Evolutionary conservation across 768 basidiomycete genomes (phyloP).

Genomic region (Xerocomellus chrysenteron): DNA sequence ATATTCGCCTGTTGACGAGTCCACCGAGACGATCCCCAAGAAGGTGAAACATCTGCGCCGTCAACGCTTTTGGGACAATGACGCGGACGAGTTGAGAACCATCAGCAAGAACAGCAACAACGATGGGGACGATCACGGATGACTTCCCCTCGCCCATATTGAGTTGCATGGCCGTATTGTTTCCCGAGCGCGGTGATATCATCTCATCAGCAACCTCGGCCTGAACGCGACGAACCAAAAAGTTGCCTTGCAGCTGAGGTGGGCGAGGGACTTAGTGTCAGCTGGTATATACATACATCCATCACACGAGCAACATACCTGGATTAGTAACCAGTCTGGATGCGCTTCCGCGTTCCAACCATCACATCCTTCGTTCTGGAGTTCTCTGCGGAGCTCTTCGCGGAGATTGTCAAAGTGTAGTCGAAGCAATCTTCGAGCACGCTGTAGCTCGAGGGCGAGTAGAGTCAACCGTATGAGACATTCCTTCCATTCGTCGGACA

Average conservation of each 20-base stretch:
- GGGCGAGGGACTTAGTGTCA: background rate
- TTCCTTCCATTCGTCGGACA: slow-evolving; percentile 31
- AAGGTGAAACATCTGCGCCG: slow-evolving; percentile 49
- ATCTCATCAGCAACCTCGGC: slow-evolving; percentile 43
- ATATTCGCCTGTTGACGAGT: slow-evolving; percentile 46
- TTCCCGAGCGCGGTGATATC: slow-evolving; percentile 38
- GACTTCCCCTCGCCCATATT: slow-evolving; percentile 63
- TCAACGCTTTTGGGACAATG: slow-evolving; percentile 48
- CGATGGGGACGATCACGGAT: slow-evolving; percentile 47
- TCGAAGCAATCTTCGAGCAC: slow-evolving; percentile 35
- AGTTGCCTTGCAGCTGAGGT: slow-evolving; percentile 44
- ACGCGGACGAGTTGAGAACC: slow-evolving; percentile 45
- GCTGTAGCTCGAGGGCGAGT: slow-evolving; percentile 35
- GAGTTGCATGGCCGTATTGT: slow-evolving; percentile 46
- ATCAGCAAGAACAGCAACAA: slow-evolving; percentile 41
- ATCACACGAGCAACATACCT: slow-evolving; percentile 27
- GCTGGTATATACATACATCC: too few species aligned
- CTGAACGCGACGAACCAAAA: slow-evolving; percentile 45
- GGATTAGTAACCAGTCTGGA: slow-evolving; percentile 47
- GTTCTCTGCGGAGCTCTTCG: slow-evolving; percentile 34
- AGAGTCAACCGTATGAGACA: slow-evolving; percentile 32
- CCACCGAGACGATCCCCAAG: slow-evolving; percentile 44
- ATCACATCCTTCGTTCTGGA: slow-evolving; percentile 24
- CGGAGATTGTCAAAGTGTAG: slow-evolving; percentile 18
- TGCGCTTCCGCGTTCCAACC: slow-evolving; percentile 15